Conservation (phyloP, 768 basidiomycete species). For the Wakefieldia striispora region DNA sequence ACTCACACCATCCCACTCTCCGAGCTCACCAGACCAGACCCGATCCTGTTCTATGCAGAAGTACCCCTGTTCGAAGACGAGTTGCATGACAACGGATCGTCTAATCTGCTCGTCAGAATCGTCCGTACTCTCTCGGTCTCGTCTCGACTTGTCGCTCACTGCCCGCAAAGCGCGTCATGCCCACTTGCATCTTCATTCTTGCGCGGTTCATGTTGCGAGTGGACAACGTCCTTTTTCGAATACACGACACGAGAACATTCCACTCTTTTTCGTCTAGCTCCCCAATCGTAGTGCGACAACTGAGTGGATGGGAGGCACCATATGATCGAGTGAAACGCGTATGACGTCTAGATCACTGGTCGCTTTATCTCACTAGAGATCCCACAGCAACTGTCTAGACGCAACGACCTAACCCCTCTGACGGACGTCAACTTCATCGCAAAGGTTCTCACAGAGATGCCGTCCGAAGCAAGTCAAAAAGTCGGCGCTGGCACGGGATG, state of each 20-base stretch:
- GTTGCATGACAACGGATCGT: slow-evolving; percentile 94
- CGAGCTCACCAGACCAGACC: slow-evolving; percentile 85
- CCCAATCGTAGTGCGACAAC: slow-evolving; percentile 72
- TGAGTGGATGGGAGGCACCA: slow-evolving; percentile 86
- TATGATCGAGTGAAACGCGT: slow-evolving; percentile 81
- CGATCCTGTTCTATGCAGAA: slow-evolving; percentile 97
- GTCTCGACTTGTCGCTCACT: not conserved
- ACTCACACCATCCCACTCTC: slow-evolving; percentile 75
- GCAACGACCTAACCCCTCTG: slow-evolving; percentile 82
- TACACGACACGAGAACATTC: slow-evolving; percentile 85
- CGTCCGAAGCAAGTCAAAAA: slow-evolving; percentile 53
- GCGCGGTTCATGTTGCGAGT: slow-evolving; percentile 91
- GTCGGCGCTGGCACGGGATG: slow-evolving; percentile 76
- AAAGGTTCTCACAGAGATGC: slow-evolving; percentile 63
- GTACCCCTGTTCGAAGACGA: slow-evolving; percentile 95
- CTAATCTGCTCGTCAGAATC: slow-evolving; percentile 78
- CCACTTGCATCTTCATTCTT: slow-evolving; percentile 88
- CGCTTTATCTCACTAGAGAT: not conserved
- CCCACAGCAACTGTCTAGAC: slow-evolving; percentile 61
- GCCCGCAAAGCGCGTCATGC: slow-evolving; percentile 84
- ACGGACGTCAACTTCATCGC: slow-evolving; percentile 86
- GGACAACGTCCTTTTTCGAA: slow-evolving; percentile 91
- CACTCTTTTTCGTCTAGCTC: slow-evolving; percentile 70
- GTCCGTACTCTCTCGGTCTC: slow-evolving; percentile 46
- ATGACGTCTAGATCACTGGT: slow-evolving; percentile 21